A percentile compares a stretch with the other conserved stretches of the same genome.
phyloP scores from a whole-genome alignment of 192 early-diverging fungal genomes.

The Linnemannia hyalina region DNA sequence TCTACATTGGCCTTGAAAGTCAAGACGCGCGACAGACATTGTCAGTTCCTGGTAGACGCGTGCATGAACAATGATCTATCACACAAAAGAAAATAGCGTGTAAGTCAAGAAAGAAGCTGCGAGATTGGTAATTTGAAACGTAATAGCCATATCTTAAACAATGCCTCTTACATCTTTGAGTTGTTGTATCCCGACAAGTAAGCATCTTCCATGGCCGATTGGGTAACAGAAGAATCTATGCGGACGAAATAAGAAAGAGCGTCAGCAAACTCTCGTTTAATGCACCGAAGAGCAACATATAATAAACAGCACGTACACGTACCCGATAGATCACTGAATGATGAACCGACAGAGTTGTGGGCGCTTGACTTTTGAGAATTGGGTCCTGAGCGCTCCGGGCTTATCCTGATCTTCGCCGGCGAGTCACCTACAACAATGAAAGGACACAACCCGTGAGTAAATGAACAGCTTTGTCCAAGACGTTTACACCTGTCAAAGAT shows the following conservation, averaged over 20 bases:
- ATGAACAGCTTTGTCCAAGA: not conserved
- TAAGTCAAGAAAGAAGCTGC: not conserved
- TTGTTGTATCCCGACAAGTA: constrained; percentile 65
- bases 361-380: constrained; percentile 49
- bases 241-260: not conserved
- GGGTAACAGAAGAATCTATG: constrained; percentile 67
- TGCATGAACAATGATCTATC: constrained; percentile 36
- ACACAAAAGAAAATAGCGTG: not conserved
- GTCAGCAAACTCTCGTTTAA: not conserved
- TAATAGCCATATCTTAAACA: not conserved
- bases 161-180: constrained; percentile 62
- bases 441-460: not conserved
- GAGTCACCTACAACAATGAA: not conserved
- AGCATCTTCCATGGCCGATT: constrained; percentile 67
- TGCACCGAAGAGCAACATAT: not conserved
- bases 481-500: not conserved
- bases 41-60: constrained; percentile 23
- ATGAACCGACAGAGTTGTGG: constrained; percentile 60
- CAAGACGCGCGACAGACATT: not conserved
- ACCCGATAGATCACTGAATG: constrained; percentile 65
- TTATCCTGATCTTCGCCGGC: constrained; percentile 9
- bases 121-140: not conserved
- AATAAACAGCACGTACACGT: not conserved
- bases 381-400: constrained; percentile 39
- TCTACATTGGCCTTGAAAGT: too few species aligned